phyloP scores from a whole-genome alignment of 345 rosid species.

The Brassica cretica region DNA sequence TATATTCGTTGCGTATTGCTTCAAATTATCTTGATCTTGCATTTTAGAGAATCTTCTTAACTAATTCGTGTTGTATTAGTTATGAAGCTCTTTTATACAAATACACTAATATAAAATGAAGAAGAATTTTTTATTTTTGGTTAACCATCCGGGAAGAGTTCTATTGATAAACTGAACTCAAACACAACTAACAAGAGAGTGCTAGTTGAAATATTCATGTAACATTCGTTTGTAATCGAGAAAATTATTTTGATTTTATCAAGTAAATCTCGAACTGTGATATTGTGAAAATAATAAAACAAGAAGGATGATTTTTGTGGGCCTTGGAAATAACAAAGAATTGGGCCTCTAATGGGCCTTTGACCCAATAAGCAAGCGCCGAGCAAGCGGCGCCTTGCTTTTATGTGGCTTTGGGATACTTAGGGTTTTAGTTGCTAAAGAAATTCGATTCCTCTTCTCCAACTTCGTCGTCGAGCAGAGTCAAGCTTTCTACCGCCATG shows the following conservation, averaged over 20 bases:
- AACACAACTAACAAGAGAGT: background rate
- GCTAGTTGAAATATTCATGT: background rate
- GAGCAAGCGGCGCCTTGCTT: background rate
- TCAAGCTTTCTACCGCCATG: conserved; percentile 36
- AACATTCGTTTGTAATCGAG: background rate
- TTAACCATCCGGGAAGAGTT: too few species aligned
- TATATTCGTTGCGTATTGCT: background rate
- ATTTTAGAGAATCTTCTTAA: background rate
- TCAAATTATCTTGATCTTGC: background rate
- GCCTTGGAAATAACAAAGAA: background rate
- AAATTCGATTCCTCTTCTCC: background rate
- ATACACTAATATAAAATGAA: too few species aligned
- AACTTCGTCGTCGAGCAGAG: conserved; percentile 15
- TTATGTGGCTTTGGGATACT: background rate
- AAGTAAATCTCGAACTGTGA: background rate
- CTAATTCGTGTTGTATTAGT: background rate
- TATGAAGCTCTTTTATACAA: background rate
- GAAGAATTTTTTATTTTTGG: too few species aligned
- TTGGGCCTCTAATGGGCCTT: background rate
- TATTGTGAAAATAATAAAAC: background rate
- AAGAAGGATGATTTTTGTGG: background rate
- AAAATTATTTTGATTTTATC: background rate
- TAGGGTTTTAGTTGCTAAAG: conserved; percentile 30
- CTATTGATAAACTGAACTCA: background rate
- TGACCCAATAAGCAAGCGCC: background rate